Evolutionary conservation across 257 asterid genomes (phyloP).

Genomic region (Ophiorrhiza pumila): DNA sequence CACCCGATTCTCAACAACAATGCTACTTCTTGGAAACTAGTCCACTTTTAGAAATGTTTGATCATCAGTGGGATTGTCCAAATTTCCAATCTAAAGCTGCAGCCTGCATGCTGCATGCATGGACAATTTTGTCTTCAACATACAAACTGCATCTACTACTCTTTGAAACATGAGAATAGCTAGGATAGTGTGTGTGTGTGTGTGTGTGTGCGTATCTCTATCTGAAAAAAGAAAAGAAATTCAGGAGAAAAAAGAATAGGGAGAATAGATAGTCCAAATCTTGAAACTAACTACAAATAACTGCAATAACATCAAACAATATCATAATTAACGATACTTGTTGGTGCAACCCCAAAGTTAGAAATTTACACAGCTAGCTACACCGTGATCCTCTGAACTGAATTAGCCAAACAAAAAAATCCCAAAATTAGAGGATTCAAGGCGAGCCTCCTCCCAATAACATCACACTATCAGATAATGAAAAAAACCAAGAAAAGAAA

Average conservation of each 20-base stretch:
- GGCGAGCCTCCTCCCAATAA: background rate
- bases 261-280: background rate
- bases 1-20: background rate
- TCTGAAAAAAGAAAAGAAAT: too few species aligned
- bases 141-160: background rate
- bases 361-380: background rate
- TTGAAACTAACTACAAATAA: background rate
- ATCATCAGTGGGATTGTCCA: background rate
- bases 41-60: background rate
- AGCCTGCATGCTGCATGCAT: background rate
- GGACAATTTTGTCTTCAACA: background rate
- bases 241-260: too few species aligned
- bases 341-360: background rate
- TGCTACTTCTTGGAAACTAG: too few species aligned
- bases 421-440: constrained; percentile 5
- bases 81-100: background rate
- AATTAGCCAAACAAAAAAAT: background rate
- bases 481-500: background rate
- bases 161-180: background rate
- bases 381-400: constrained; percentile 17
- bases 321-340: background rate
- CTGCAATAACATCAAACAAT: background rate
- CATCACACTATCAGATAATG: background rate
- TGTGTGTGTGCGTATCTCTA: too few species aligned
- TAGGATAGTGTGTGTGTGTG: too few species aligned